These are phyloP conservation scores for Taiozyma onychis DNA, from an alignment of 1,139 yeast species.

Conservation along the genomic window DNA sequence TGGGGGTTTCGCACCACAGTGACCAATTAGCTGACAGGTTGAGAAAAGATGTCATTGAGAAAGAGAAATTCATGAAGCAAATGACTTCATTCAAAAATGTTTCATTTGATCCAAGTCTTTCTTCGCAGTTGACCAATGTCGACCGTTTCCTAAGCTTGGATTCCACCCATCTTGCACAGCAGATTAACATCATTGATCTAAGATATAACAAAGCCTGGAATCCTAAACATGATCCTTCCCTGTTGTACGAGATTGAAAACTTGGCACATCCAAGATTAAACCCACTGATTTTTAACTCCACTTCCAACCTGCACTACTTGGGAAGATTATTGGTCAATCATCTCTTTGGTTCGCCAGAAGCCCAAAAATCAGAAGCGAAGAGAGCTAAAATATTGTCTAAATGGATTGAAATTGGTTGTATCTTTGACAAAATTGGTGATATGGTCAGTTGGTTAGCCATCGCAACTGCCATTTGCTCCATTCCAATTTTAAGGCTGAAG, in stretches of 20 bases:
- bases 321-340: conserved; percentile 71
- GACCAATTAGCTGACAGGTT: conserved; percentile 40
- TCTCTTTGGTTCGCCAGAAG: conserved; percentile 37
- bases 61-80: conserved; percentile 36
- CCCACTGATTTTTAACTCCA: conserved; percentile 66
- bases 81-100: conserved; percentile 24
- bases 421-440: conserved; percentile 77
- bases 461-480: conserved; percentile 77
- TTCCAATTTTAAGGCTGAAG: conserved; percentile 70
- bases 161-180: conserved; percentile 45
- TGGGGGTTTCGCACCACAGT: conserved; percentile 40
- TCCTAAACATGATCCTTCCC: conserved; percentile 58
- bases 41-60: conserved; percentile 35
- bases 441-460: conserved; percentile 95
- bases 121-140: conserved; percentile 24
- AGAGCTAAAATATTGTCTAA: conserved; percentile 68
- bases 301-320: conserved; percentile 65
- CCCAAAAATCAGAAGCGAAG: conserved; percentile 27
- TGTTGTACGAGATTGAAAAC: conserved; percentile 40
- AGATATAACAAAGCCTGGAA: conserved; percentile 64
- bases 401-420: conserved; percentile 85
- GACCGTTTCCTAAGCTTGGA: conserved; percentile 41
- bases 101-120: conserved; percentile 18
- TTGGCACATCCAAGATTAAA: conserved; percentile 39
- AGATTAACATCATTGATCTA: conserved; percentile 52